These are phyloP conservation scores for Pleurotus pulmonarius DNA, from an alignment of 768 basidiomycete genomes.

Conservation along the genomic window DNA sequence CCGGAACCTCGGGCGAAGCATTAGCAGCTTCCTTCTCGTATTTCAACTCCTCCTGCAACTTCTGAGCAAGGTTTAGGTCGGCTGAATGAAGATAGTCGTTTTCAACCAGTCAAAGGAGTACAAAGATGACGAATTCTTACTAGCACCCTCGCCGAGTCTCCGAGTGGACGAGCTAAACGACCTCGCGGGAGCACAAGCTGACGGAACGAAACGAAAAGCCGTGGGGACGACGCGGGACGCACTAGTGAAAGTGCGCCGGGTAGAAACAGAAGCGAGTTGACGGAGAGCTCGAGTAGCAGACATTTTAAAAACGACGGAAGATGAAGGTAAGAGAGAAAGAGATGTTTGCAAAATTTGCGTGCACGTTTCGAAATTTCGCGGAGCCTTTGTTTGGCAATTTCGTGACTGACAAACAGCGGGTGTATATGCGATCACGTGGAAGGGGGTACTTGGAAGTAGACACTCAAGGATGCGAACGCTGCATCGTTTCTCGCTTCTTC, in stretches of 20 bases:
- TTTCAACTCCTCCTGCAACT: slow-evolving; percentile 76
- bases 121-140: slow-evolving; percentile 25
- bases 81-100: slow-evolving; percentile 32
- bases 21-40: slow-evolving; percentile 71
- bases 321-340: not conserved
- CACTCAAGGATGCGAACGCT: not conserved
- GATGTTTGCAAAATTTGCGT: not conserved
- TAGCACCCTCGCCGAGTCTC: slow-evolving; percentile 40
- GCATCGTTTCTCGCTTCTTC: not conserved
- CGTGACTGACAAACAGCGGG: not conserved
- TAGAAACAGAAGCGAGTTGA: slow-evolving; percentile 44
- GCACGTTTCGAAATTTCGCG: not conserved
- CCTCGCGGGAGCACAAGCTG: slow-evolving; percentile 19
- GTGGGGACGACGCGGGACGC: slow-evolving; percentile 24
- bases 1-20: slow-evolving; percentile 42
- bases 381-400: slow-evolving; percentile 2
- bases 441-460: no score
- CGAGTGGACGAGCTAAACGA: slow-evolving; percentile 44
- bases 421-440: not conserved
- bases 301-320: slow-evolving; percentile 36
- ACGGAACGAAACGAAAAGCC: slow-evolving; percentile 19
- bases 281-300: slow-evolving; percentile 62
- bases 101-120: no score
- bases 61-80: slow-evolving; percentile 71
- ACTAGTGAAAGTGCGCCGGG: slow-evolving; percentile 19